phyloP scores from a whole-genome alignment of 768 basidiomycete genomes.

The Thelephora aurantiotincta region DNA sequence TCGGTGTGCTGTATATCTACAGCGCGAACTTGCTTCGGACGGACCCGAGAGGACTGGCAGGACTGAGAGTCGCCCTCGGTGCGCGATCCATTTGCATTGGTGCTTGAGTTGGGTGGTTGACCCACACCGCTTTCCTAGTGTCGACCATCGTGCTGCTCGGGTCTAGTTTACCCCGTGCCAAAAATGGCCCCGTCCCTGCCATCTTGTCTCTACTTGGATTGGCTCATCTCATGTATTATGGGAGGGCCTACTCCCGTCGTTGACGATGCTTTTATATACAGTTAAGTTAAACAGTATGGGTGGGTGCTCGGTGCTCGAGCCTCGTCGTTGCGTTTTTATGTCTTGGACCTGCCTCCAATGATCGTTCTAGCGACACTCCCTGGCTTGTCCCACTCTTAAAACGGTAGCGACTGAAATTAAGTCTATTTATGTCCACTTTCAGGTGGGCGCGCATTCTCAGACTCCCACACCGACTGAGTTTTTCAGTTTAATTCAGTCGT shows the following conservation, averaged over 20 bases:
- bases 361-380: no score
- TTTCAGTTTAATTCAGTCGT: no score
- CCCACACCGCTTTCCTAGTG: conserved; percentile 27
- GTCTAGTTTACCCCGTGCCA: conserved; percentile 58
- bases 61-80: background rate
- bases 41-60: conserved; percentile 3
- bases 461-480: no score
- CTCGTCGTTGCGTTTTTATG: no score
- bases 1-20: background rate
- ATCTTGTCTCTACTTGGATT: conserved; percentile 19
- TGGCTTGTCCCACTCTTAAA: no score
- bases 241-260: background rate
- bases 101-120: background rate
- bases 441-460: no score
- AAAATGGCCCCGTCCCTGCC: conserved; percentile 63
- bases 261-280: no score
- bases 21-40: background rate
- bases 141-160: conserved; percentile 53
- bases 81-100: background rate
- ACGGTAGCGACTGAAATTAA: no score
- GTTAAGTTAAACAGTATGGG: no score
- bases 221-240: background rate
- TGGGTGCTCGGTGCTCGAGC: no score
- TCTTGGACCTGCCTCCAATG: no score
- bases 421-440: no score